Percentiles rank a stretch among this genome's conserved stretches.
Conservation (phyloP, 1,284 basidiomycete genomes). For the Ceratobasidium sp. region DNA sequence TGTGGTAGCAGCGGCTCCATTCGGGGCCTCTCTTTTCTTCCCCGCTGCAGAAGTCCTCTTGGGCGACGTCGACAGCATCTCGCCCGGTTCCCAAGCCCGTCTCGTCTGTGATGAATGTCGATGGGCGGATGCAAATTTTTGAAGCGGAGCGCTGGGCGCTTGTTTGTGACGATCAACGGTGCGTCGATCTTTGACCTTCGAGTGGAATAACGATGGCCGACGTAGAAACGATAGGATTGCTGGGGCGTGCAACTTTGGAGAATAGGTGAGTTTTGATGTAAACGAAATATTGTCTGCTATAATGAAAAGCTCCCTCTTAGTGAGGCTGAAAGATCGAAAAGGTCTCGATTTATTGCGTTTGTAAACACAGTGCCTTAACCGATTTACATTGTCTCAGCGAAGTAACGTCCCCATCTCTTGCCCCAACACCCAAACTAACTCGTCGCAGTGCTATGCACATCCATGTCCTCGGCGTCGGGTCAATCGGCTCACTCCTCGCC, state of each 20-base stretch:
- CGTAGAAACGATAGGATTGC: background rate
- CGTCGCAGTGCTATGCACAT: conserved; percentile 67
- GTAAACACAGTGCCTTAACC: too few relatives aligned
- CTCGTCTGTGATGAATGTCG: conserved; percentile 37
- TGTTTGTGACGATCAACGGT: conserved; percentile 25
- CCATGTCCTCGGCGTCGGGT: conserved; percentile 81
- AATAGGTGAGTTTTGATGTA: background rate
- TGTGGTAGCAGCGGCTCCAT: background rate
- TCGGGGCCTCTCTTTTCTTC: conserved; percentile 26
- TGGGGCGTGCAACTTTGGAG: background rate
- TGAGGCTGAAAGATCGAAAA: too few relatives aligned
- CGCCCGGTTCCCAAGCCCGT: conserved; percentile 34
- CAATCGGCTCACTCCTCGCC: conserved; percentile 84
- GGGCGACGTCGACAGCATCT: conserved; percentile 43
- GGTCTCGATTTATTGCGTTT: too few relatives aligned
- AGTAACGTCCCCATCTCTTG: conserved; percentile 2
- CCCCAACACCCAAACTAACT: background rate
- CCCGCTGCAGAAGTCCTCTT: conserved; percentile 26
- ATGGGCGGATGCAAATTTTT: conserved; percentile 45
- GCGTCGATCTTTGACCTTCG: conserved; percentile 22
- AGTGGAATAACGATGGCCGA: background rate
- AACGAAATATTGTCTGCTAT: too few relatives aligned
- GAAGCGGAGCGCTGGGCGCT: conserved; percentile 33
- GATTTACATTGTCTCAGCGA: background rate
- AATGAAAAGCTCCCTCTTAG: too few relatives aligned